Conservation (phyloP, 495 filamentous ascomycete species). For the Xylona heveae region DNA sequence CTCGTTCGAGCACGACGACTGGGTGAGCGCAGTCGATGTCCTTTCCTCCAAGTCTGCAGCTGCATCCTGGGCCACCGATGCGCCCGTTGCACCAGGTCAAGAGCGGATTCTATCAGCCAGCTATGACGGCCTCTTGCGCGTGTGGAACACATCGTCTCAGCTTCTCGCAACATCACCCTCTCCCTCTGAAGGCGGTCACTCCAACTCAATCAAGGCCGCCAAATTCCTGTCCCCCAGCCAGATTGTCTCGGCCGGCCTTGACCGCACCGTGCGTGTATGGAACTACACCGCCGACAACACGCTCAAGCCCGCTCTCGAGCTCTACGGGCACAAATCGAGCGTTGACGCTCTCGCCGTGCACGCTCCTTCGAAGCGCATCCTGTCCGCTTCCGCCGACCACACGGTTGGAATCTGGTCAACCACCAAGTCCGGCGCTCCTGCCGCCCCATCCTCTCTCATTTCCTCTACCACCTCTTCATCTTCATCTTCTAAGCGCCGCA, state of each 20-base stretch:
- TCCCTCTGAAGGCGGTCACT: slow-evolving; percentile 45
- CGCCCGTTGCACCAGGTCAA: slow-evolving; percentile 22
- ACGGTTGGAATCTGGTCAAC: slow-evolving; percentile 70
- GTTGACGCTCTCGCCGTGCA: slow-evolving; percentile 66
- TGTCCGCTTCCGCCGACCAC: slow-evolving; percentile 67
- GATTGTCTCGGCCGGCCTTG: slow-evolving; percentile 61
- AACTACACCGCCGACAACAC: slow-evolving; percentile 51
- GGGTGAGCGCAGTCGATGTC: slow-evolving; percentile 84
- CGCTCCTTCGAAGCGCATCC: slow-evolving; percentile 46
- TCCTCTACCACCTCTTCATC: slow-evolving; percentile 22
- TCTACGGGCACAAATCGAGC: slow-evolving; percentile 62
- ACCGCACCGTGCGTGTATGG: slow-evolving; percentile 72
- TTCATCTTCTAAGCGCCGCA: slow-evolving; percentile 53
- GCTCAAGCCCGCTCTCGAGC: slow-evolving; percentile 58
- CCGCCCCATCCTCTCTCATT: slow-evolving; percentile 41
- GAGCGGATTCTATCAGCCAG: slow-evolving; percentile 68
- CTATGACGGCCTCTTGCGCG: slow-evolving; percentile 68
- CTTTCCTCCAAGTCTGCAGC: slow-evolving; percentile 44
- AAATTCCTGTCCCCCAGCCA: slow-evolving; percentile 58
- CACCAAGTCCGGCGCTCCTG: slow-evolving; percentile 46
- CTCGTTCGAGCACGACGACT: slow-evolving; percentile 88
- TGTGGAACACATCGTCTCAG: slow-evolving; percentile 78
- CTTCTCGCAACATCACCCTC: slow-evolving; percentile 47
- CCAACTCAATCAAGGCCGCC: slow-evolving; percentile 50
- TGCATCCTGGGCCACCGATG: slow-evolving; percentile 28